Conservation (phyloP, 345 rosid genomes). For the Passiflora organensis region DNA sequence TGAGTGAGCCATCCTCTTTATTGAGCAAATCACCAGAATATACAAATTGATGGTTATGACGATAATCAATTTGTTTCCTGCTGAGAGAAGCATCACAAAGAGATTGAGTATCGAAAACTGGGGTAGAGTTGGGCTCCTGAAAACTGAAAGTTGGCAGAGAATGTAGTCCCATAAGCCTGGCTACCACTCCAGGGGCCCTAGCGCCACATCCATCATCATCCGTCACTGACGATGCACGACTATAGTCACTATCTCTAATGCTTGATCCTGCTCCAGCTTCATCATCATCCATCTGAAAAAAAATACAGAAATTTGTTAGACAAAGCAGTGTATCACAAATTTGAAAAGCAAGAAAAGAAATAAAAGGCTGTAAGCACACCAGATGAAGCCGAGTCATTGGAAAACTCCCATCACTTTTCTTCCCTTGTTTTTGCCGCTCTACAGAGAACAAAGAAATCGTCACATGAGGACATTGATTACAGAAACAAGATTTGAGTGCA, state of each 20-base stretch:
- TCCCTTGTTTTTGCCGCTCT: constrained; percentile 61
- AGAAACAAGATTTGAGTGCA: background rate
- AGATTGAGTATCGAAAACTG: constrained; percentile 54
- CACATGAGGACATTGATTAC: constrained; percentile 4
- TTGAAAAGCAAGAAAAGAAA: background rate
- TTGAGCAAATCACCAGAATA: constrained; percentile 51
- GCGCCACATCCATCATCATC: constrained; percentile 82
- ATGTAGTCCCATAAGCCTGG: constrained; percentile 96
- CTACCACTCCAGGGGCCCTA: constrained; percentile 83
- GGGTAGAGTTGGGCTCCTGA: constrained; percentile 51
- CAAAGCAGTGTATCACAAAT: background rate
- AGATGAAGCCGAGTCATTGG: constrained; percentile 49
- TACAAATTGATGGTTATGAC: constrained; percentile 37
- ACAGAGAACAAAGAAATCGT: constrained; percentile 11
- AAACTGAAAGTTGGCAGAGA: constrained; percentile 58
- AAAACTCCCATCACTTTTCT: constrained; percentile 54
- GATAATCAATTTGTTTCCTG: constrained; percentile 48
- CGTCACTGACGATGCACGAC: constrained; percentile 89
- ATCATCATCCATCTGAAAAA: constrained; percentile 65
- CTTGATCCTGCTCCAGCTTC: constrained; percentile 48
- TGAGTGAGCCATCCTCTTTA: constrained; percentile 35
- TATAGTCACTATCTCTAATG: constrained; percentile 57
- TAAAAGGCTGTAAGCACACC: constrained; percentile 27
- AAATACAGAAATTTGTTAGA: constrained; percentile 3
- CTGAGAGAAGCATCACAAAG: constrained; percentile 37